Conservation (phyloP, 139 green algal genomes). For the Chlorella sp. region DNA sequence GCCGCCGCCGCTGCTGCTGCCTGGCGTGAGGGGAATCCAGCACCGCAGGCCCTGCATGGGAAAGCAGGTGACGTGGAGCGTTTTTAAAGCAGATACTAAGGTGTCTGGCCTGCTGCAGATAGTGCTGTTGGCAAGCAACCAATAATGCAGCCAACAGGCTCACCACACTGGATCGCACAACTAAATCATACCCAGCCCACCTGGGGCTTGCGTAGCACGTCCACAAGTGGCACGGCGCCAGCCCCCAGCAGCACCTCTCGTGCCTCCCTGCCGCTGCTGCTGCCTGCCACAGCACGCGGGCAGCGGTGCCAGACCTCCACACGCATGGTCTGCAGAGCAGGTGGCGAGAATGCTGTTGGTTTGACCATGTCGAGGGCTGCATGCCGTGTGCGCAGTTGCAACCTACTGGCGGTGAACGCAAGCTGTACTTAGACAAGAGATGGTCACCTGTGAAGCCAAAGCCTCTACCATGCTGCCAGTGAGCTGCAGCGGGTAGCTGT, state of each 20-base stretch:
- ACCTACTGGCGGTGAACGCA: too few species aligned
- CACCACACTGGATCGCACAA: too few species aligned
- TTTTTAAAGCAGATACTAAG: too few species aligned
- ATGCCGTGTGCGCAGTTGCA: too few species aligned
- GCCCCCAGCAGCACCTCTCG: slow-evolving; percentile 21
- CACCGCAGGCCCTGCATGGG: slow-evolving; percentile 5
- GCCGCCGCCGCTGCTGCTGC: slow-evolving; percentile 2
- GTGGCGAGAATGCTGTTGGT: too few species aligned
- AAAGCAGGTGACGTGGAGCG: too few species aligned
- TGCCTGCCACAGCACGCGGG: background rate
- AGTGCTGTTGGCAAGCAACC: too few species aligned
- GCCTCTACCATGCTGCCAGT: background rate
- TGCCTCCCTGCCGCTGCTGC: background rate
- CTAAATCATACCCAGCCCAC: background rate
- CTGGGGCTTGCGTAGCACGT: slow-evolving; percentile 30
- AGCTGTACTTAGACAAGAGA: too few species aligned
- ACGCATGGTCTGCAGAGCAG: slow-evolving; percentile 1
- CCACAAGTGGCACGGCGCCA: background rate
- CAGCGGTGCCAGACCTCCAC: slow-evolving; percentile 34
- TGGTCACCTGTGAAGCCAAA: slow-evolving; percentile 15
- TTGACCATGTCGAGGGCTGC: too few species aligned
- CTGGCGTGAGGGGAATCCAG: background rate
- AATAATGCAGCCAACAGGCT: too few species aligned
- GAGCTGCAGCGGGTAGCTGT: slow-evolving; percentile 24
- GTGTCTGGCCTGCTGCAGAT: too few species aligned